Conservation (phyloP, 257 asterid genomes). For the Cruciata laevipes region DNA sequence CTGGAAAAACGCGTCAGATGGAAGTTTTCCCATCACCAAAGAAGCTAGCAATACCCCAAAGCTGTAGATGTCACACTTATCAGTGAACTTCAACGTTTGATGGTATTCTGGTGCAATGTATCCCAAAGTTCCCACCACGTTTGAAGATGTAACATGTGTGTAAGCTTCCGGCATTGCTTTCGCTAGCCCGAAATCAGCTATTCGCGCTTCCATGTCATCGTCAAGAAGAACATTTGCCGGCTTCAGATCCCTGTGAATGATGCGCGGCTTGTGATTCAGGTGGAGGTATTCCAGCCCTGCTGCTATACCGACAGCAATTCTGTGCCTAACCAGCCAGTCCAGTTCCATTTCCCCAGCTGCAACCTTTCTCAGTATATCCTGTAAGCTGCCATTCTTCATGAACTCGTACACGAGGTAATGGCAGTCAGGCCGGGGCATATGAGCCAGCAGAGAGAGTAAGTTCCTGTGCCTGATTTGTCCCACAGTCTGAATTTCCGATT, state of each 20-base stretch:
- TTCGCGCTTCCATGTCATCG: conserved; percentile 87
- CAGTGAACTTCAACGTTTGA: conserved; percentile 69
- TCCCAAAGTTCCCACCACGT: conserved; percentile 76
- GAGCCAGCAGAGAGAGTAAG: conserved; percentile 64
- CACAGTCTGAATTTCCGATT: conserved; percentile 74
- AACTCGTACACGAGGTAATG: conserved; percentile 73
- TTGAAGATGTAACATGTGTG: conserved; percentile 59
- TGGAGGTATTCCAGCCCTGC: conserved; percentile 86
- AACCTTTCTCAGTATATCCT: conserved; percentile 42
- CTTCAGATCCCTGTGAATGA: conserved; percentile 80
- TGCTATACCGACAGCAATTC: conserved; percentile 64
- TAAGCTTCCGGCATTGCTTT: conserved; percentile 60
- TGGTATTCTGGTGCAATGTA: conserved; percentile 84
- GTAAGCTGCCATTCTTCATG: conserved; percentile 86
- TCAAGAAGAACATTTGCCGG: conserved; percentile 79
- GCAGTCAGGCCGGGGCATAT: conserved; percentile 67
- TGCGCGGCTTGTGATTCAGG: conserved; percentile 45
- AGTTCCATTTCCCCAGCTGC: conserved; percentile 36
- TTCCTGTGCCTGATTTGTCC: conserved; percentile 80
- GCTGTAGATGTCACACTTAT: conserved; percentile 79
- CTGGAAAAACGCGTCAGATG: conserved; percentile 74
- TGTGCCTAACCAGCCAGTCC: conserved; percentile 56
- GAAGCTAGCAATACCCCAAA: conserved; percentile 66
- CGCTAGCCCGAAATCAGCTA: conserved; percentile 83
- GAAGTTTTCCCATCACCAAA: conserved; percentile 63